phyloP scores from a whole-genome alignment of 1,139 yeast genomes.

The Suhomyces bolitotheri region DNA sequence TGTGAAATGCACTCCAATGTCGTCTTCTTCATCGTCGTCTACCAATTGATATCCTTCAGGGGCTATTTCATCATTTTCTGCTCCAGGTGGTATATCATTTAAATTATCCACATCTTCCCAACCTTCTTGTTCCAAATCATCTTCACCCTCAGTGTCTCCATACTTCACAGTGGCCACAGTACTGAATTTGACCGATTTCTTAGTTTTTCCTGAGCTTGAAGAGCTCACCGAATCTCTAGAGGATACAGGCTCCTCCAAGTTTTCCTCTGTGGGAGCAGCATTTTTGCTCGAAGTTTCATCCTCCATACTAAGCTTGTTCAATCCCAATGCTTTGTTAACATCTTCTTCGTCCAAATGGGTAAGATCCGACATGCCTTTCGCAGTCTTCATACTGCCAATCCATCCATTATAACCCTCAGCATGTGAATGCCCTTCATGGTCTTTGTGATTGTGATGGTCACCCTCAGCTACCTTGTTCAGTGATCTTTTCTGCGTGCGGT shows the following conservation, averaged over 20 bases:
- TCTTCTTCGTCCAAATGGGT: slow-evolving; percentile 40
- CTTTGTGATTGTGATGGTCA: slow-evolving; percentile 7
- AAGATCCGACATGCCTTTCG: slow-evolving; percentile 34
- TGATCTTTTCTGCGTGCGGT: slow-evolving; percentile 36
- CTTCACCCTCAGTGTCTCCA: slow-evolving; percentile 32
- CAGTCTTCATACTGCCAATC: slow-evolving; percentile 64
- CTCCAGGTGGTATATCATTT: slow-evolving; percentile 29
- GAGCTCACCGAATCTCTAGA: slow-evolving; percentile 1
- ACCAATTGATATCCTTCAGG: slow-evolving; percentile 48
- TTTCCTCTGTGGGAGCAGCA: slow-evolving; percentile 1
- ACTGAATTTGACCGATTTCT: slow-evolving; percentile 41
- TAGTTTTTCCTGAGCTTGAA: slow-evolving; percentile 15
- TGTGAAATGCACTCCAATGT: slow-evolving; percentile 60
- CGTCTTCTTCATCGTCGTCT: slow-evolving; percentile 29
- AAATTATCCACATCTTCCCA: slow-evolving; percentile 44
- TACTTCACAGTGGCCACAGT: slow-evolving; percentile 44
- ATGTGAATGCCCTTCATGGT: slow-evolving; percentile 37
- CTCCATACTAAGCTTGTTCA: slow-evolving; percentile 16
- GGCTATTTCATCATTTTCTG: slow-evolving; percentile 31
- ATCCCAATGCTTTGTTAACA: slow-evolving; percentile 42
- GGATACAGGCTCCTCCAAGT: not conserved
- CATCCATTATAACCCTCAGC: slow-evolving; percentile 71
- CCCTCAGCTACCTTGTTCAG: slow-evolving; percentile 20
- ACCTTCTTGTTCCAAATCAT: slow-evolving; percentile 35
- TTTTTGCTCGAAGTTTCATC: slow-evolving; percentile 12